These are phyloP conservation scores for Skeletonema menzelii DNA, from an alignment of 108 stramenopile genomes.

Conservation along the genomic window DNA sequence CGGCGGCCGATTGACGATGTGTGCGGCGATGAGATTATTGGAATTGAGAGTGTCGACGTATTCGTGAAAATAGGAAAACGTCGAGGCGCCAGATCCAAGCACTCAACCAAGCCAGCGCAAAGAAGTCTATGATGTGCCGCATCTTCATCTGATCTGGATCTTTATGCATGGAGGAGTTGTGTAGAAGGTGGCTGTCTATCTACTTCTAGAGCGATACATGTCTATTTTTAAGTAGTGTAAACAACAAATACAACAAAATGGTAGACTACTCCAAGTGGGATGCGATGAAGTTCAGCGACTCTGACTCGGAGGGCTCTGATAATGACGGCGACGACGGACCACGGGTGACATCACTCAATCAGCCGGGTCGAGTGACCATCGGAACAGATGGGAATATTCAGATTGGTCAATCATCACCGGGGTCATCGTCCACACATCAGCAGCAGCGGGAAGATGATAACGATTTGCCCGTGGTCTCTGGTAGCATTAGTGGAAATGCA, in stretches of 20 bases:
- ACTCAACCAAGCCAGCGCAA: background rate
- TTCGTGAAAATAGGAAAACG: background rate
- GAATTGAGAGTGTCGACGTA: too few species aligned
- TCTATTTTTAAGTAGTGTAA: too few species aligned
- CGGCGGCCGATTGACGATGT: too few species aligned
- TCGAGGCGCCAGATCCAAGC: background rate
- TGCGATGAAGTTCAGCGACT: constrained; percentile 40
- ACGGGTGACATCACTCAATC: constrained; percentile 41
- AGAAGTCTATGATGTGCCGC: too few species aligned
- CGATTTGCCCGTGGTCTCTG: background rate
- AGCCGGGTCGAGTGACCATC: constrained; percentile 44
- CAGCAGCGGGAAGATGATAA: background rate
- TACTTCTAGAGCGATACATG: background rate
- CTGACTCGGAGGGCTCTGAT: constrained; percentile 10
- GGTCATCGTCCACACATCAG: background rate
- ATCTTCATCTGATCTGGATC: too few species aligned
- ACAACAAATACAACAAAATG: too few species aligned
- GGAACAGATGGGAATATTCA: constrained; percentile 28
- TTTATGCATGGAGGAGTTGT: too few species aligned
- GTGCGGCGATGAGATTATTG: too few species aligned
- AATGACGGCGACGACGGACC: constrained; percentile 22
- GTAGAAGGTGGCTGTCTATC: background rate
- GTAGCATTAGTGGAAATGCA: background rate
- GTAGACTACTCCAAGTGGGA: constrained; percentile 56
- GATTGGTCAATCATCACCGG: constrained; percentile 16